These are phyloP conservation scores for Dendryphion nanum DNA, from an alignment of 2,329 filamentous ascomycete species.

Conservation along the genomic window DNA sequence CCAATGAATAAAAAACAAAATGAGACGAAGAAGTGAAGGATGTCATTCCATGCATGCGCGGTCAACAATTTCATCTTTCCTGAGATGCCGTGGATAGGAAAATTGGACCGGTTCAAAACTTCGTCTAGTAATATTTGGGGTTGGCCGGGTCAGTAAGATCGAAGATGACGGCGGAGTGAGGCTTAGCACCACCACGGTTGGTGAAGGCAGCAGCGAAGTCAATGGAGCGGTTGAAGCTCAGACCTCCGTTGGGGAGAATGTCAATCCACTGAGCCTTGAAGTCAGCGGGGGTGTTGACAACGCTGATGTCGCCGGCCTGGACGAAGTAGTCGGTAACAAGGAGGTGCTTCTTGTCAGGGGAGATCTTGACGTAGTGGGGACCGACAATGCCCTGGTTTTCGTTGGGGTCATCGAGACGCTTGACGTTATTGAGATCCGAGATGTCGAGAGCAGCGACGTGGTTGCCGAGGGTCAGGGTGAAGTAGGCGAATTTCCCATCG, in stretches of 20 bases:
- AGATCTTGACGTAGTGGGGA: conserved; percentile 64
- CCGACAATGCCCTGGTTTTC: conserved; percentile 59
- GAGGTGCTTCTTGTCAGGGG: conserved; percentile 63
- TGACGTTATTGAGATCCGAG: conserved; percentile 58
- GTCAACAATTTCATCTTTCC: not conserved
- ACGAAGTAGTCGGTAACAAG: conserved; percentile 67
- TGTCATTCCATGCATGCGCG: not conserved
- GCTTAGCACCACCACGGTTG: conserved; percentile 56
- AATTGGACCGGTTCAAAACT: too few species aligned
- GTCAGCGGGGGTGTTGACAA: conserved; percentile 61
- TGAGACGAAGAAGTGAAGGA: not conserved
- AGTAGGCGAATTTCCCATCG: conserved; percentile 59
- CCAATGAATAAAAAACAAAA: not conserved
- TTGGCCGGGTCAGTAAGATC: conserved; percentile 56
- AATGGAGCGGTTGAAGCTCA: conserved; percentile 60
- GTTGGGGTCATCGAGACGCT: conserved; percentile 60
- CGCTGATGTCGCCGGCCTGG: conserved; percentile 59
- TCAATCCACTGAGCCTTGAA: conserved; percentile 65
- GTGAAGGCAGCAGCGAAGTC: conserved; percentile 56
- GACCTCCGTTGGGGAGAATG: conserved; percentile 53
- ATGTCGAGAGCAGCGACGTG: conserved; percentile 64
- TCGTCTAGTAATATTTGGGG: conserved; percentile 46
- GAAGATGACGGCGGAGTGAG: conserved; percentile 58
- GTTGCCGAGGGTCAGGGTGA: conserved; percentile 59
- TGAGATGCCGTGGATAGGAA: not conserved